Evolutionary conservation across 2,329 filamentous ascomycete genomes (phyloP).

Genomic region (Phoma sp.): DNA sequence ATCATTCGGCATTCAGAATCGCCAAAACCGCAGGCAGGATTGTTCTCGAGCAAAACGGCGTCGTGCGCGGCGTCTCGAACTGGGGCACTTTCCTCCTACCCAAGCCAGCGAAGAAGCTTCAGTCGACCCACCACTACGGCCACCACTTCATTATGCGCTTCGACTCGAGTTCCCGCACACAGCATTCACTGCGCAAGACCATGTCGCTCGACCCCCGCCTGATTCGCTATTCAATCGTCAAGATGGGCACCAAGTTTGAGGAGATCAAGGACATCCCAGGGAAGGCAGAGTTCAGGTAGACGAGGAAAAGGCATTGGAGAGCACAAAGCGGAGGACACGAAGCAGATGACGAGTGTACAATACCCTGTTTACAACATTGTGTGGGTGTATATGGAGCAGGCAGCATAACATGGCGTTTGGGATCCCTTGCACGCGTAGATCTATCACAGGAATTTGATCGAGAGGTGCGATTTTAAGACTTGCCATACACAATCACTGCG

Average conservation of each 20-base stretch:
- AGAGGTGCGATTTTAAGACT: no score
- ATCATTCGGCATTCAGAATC: conserved; percentile 67
- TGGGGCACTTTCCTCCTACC: conserved; percentile 94
- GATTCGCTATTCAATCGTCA: conserved; percentile 86
- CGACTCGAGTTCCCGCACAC: conserved; percentile 76
- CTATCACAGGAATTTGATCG: not conserved
- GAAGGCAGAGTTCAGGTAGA: conserved; percentile 56
- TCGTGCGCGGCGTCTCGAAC: conserved; percentile 90
- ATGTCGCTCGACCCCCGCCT: conserved; percentile 87
- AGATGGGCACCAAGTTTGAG: conserved; percentile 74
- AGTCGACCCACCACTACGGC: conserved; percentile 81
- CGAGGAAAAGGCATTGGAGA: not conserved
- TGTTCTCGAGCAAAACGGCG: conserved; percentile 83
- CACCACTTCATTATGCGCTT: conserved; percentile 99
- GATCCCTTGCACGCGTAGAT: not conserved
- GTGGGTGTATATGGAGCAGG: conserved; percentile 4
- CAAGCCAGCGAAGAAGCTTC: conserved; percentile 77
- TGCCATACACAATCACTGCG: no score
- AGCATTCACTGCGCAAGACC: conserved; percentile 76
- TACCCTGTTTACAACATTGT: conserved; percentile 9
- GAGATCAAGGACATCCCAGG: conserved; percentile 67
- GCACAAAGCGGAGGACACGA: no score
- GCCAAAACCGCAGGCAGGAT: conserved; percentile 83
- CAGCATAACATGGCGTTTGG: conserved; percentile 17
- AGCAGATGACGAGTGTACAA: conserved; percentile 2